A percentile compares a stretch with the other conserved stretches of the same genome.
Evolutionary conservation across 129 eudicot genomes (phyloP).

Genomic region (Kitagawia praeruptora): DNA sequence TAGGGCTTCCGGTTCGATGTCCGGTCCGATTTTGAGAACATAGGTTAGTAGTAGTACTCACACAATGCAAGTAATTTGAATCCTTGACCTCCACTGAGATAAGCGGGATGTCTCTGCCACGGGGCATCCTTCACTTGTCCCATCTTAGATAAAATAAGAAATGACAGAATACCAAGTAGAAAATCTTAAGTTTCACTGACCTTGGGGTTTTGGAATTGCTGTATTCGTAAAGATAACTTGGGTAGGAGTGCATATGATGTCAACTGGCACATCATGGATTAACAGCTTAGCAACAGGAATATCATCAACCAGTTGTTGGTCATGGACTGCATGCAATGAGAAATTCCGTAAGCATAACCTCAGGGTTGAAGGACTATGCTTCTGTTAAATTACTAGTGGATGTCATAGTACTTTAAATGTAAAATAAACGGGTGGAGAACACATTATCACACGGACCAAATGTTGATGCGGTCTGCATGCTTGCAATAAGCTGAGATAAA

Average conservation of each 20-base stretch:
- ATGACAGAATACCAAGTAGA: neutral
- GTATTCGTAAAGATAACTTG: constrained; percentile 75
- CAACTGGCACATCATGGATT: constrained; percentile 93
- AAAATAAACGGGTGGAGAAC: neutral
- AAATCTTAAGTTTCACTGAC: constrained; percentile 22
- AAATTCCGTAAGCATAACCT: neutral
- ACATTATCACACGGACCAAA: neutral
- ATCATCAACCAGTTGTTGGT: constrained; percentile 84
- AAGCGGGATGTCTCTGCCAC: neutral
- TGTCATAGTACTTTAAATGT: neutral
- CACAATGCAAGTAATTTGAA: neutral
- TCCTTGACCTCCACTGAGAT: neutral
- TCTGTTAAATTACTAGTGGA: neutral
- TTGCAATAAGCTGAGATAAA: neutral
- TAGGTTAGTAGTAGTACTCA: no score
- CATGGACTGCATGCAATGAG: constrained; percentile 53
- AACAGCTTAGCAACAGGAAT: constrained; percentile 72
- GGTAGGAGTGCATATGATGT: constrained; percentile 92
- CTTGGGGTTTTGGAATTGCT: constrained; percentile 87
- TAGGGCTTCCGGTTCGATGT: no score
- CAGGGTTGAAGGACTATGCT: neutral
- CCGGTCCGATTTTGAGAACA: no score
- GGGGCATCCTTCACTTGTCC: neutral
- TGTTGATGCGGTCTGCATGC: neutral
- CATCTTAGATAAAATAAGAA: neutral